Evolutionary conservation across 164 flowering plant genomes (phyloP), one percentile per base, ranked within the genome.

Genomic region (Berberis vulgaris): DNA sequence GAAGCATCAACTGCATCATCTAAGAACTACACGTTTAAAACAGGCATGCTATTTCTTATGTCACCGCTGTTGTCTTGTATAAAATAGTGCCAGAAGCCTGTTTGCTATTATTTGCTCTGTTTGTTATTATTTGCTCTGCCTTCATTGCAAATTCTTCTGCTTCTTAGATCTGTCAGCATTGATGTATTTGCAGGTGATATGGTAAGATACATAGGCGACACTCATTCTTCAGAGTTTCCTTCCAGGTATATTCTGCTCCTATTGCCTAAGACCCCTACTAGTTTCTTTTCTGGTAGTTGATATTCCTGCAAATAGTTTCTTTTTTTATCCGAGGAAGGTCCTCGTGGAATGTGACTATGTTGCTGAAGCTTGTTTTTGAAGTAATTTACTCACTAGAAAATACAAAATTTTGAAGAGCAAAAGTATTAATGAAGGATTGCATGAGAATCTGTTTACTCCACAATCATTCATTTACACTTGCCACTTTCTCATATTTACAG

Each of bases 1-100:
- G 93, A 87, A 75, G 75, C 79, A 43, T 87, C 91, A 8, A 89
- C 89, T 53, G 96, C 96, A 60, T 74, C 96, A 63, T 86, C 96
- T 45, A 92, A 83, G 73, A 76, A 57, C 62, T 61, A 55, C 43
- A 61, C 68, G 44, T 83, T 87, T 60, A 88, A 80, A 76, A 71
- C 65, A 78, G 97, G 97, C 66, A 77, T 64, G 12, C 64, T 43
- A 4, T 57, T 55, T 61, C 49, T 43, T 10, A 13, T 41, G 40
- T 65, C 41, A 26, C n/a, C 1, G n/a, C n/a, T 6, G 11, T 4
- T 9, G n/a, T 7, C 3, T 3, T 49, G 26, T 38, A 10, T 26
- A 26, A 26, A 26, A 26, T 26, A 26, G 26, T 26, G 26, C 26
- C 26, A 26, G 26, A 26, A 26, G 26, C 0, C 12, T 45, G 45